Evolutionary conservation across 352 stramenopile species (phyloP), one percentile per base, ranked within the genome.

Genomic region (Globisporangium takayamanum): DNA sequence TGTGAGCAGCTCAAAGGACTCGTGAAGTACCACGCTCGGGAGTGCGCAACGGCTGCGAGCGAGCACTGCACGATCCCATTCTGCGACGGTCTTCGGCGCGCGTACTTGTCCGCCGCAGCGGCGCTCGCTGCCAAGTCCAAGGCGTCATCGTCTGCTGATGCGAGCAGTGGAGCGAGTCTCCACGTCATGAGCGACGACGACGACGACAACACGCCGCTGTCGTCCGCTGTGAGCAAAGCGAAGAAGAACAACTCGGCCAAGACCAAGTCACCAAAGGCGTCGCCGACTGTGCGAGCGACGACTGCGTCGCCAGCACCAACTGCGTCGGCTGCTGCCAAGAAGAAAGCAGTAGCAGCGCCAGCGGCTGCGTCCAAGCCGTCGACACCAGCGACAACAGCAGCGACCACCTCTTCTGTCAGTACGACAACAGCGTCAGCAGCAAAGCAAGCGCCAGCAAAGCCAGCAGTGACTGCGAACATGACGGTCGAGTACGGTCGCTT

Each of bases 1-100:
- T 95, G 85, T 36, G 80, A 90, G 33, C 85, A 95, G 58, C 52
- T 95, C 16, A 88, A 88, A 61, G 84, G 79, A 10, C 65, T 95
- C 5, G 85, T 93, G 10, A 91, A 95, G 42, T 91, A 92, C 46
- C 83, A 95, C 55, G 83, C 80, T 0, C 89, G 89, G 51, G 85
- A 93, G 56, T 95, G 85, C 28, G 42, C 62, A 2, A 69, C 88
- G n/a, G 64, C 72, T 0, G 60, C 81, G 15, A 75, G 63, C 16
- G 81, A 92, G 11, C 81, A 86, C 47, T 95, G 85, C 47, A 75
- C 80, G 28, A 95, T 95, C 57, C 80, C 85, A 5, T 95, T 95
- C 51, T 93, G 85, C 48, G 83, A 95, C 48, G 76, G 65, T 5
- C 73, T 95, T 48, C 71, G 85, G 6, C 78, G 72, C 10, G 72